Conservation (phyloP, 371 early-diverging fungal genomes). For the Mortierella sp. region DNA sequence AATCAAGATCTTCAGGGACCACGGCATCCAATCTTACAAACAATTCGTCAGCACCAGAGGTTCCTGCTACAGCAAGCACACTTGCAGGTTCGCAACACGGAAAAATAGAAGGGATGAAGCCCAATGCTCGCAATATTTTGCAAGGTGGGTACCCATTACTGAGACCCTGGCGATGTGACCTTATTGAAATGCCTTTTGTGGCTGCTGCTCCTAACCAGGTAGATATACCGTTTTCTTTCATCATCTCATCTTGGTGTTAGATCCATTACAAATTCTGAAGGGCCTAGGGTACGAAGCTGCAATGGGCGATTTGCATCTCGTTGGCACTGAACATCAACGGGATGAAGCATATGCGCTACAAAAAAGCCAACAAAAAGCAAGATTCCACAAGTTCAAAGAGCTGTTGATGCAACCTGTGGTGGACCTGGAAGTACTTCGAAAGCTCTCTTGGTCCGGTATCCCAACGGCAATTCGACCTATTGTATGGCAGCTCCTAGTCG, state of each 20-base stretch:
- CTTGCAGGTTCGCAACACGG: conserved; percentile 6
- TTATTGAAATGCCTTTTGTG: too few relatives aligned
- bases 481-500: conserved; percentile 93
- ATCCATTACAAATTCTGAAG: conserved; percentile 40
- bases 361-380: conserved; percentile 38
- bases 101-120: conserved; percentile 45
- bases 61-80: not conserved
- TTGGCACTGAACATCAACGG: conserved; percentile 45
- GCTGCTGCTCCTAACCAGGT: too few relatives aligned
- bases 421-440: conserved; percentile 82
- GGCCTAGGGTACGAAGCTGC: conserved; percentile 47
- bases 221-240: too few relatives aligned
- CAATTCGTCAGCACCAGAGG: not conserved
- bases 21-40: not conserved
- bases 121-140: conserved; percentile 35
- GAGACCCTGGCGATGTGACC: not conserved
- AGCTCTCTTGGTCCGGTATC: conserved; percentile 92
- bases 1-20: not conserved
- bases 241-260: too few relatives aligned
- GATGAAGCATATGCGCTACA: conserved; percentile 44
- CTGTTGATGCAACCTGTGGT: conserved; percentile 78
- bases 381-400: conserved; percentile 73
- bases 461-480: conserved; percentile 85
- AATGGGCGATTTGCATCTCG: conserved; percentile 50
- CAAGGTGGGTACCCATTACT: conserved; percentile 24